Base-by-base conservation (phyloP, 2,329 filamentous ascomycete genomes). In the Emericellopsis atlantica region DNA sequence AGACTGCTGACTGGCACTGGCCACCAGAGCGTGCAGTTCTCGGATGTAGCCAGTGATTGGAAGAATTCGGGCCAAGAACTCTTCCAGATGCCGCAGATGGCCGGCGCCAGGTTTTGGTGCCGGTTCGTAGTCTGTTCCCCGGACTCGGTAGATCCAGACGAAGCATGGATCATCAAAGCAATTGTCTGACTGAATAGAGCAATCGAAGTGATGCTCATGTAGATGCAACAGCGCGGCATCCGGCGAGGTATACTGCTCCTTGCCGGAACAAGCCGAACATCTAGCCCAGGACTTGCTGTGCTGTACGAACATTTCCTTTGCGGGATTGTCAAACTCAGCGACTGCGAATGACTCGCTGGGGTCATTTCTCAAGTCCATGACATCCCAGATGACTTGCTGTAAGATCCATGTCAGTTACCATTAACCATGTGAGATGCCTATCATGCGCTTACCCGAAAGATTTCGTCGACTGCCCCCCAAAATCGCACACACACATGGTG, bases 391-490 rank as follows among this genome's bases (percentile, higher is more conserved):
- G 23, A 40, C 16, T 33, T 40, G 38, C 38, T 40, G 29, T 16
- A 21, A 9, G 18, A 21, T 23, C 5, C 21, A 16, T 16, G 24
- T 33, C n/a, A 35, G 29, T 36, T n/a, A 10, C 39, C 14, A 15
- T 37, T 37, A n/a, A 39, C 26, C 21, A 42, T 33, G 26, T 34
- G 42, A 15, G 39, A 32, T 22, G 37, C 33, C 23, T 44, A 38
- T 14, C 33, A 43, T 9, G 37, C 12, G 37, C 48, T 37, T 40
- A 48, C 47, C 15, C 46, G 41, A 12, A 43, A 42, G 10, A 48
- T 48, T n/a, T 37, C 18, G 22, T 48, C 48, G 4, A 49, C 37
- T 10, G 46, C 42, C 7, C 48, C 46, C 48, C 48, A 49, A 37
- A 47, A 49, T 5, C 44, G 46, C 16, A 40, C 40, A 36, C 37